Percentiles rank a stretch among this genome's conserved stretches.
phyloP scores from a whole-genome alignment of 164 flowering plant species.

The Tetrastigma voinierianum region DNA sequence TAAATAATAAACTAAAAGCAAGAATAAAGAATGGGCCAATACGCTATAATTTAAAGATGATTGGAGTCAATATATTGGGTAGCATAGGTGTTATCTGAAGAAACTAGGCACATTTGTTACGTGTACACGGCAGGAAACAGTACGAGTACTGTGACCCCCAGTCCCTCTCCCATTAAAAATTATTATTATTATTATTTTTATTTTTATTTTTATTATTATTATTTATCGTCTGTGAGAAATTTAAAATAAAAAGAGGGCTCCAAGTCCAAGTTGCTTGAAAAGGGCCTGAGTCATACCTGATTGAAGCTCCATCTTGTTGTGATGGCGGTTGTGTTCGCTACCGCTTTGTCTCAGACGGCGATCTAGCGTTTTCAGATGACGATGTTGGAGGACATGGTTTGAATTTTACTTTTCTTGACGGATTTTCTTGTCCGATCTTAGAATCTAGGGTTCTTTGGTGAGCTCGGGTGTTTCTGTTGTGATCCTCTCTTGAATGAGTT shows the following conservation, averaged over 20 bases:
- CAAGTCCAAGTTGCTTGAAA: not conserved
- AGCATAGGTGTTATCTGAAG: too few species aligned
- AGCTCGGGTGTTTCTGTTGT: not conserved
- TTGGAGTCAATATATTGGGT: too few species aligned
- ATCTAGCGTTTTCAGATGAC: not conserved
- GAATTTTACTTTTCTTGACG: not conserved
- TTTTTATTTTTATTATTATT: not conserved
- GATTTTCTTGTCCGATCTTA: conserved; percentile 2
- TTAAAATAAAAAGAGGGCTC: not conserved
- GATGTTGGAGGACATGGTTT: not conserved
- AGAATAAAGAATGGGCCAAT: too few species aligned
- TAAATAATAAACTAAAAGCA: too few species aligned
- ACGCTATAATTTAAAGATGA: too few species aligned
- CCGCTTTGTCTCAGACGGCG: too few species aligned
- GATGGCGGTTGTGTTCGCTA: not conserved
- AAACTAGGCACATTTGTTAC: too few species aligned
- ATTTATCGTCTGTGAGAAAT: not conserved
- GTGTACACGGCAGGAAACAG: not conserved
- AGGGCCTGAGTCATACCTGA: not conserved
- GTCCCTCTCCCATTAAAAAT: not conserved
- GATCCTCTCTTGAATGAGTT: not conserved
- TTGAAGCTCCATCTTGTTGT: not conserved
- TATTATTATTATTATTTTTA: not conserved
- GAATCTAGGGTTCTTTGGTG: not conserved
- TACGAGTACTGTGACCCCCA: not conserved